Evolutionary conservation across 2,329 filamentous ascomycete species (phyloP), one percentile per base, ranked within the genome.

Genomic region (Colletotrichum falcatum): DNA sequence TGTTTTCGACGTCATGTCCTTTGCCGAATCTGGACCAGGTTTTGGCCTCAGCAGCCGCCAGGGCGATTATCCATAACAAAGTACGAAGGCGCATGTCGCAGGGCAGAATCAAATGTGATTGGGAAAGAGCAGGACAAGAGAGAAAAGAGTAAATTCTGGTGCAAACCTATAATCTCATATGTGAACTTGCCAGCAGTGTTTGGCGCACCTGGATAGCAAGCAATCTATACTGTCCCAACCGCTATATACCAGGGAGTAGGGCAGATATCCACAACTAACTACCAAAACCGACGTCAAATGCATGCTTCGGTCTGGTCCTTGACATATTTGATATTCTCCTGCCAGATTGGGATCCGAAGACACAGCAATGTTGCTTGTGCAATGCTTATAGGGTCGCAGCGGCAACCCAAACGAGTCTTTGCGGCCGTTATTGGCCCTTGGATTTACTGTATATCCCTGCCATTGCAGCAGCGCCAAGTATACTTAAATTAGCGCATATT

Each of bases 191-290:
- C 53, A 9, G 1, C 18, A 7, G 20, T 7, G 8, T n/a, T 30
- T 9, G 3, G 61, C 49, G 54, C 51, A 65, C 66, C 66, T 61
- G 46, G 61, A 69, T 55, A 65, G 66, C 33, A 56, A 65, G 66
- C 33, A 56, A 11, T 11, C 3, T 35, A 28, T 16, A n/a, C 23
- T 2, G 11, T 11, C 9, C 30, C 23, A 35, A 20, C n/a, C 9
- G 33, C 18, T 37, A 9, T 26, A 16, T 23, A 33, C 53, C 12
- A 7, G n/a, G 11, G 16, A 11, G 42, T 51, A 53, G 53, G 28
- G 33, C 42, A 3, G 8, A 26, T 33, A 35, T 11, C 44, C 62
- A 39, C 23, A 14, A 5, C 28, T 18, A 26, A 11, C 62, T 65
- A 9, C 62, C 46, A 20, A 56, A 64, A 26, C 4, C 30, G 28